Conservation (phyloP, 352 stramenopile genomes). For the Phytopythium delawarense region DNA sequence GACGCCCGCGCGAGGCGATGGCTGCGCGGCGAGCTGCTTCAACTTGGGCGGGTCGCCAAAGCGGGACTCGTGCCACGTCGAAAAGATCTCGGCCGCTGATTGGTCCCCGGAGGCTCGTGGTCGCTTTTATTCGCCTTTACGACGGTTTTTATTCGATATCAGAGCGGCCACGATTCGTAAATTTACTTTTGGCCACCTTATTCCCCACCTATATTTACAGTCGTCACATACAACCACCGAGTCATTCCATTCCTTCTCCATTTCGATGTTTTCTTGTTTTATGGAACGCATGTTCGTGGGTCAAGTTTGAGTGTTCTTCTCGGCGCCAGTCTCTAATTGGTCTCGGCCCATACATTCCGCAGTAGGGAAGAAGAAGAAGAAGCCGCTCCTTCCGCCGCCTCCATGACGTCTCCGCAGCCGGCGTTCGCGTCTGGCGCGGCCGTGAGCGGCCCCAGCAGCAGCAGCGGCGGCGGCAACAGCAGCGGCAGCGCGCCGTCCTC, state of each 20-base stretch:
- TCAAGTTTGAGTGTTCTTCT: too few species aligned
- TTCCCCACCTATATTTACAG: too few species aligned
- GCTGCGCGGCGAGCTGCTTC: neutral
- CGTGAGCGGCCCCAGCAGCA: neutral
- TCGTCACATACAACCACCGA: too few species aligned
- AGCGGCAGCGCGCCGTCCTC: neutral
- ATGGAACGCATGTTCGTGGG: too few species aligned
- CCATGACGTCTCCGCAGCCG: slow-evolving; percentile 1
- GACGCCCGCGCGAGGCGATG: neutral
- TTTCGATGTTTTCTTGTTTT: too few species aligned
- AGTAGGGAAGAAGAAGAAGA: too few species aligned
- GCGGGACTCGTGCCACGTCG: neutral
- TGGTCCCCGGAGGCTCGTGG: neutral
- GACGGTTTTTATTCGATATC: neutral
- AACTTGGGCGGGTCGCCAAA: neutral
- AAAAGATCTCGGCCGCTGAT: neutral
- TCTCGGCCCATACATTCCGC: too few species aligned
- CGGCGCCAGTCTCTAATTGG: neutral
- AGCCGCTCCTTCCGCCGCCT: neutral
- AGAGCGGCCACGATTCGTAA: too few species aligned
- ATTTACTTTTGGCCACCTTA: too few species aligned
- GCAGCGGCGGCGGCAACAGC: neutral
- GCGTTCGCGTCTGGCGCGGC: neutral
- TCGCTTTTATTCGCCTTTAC: slow-evolving; percentile 1
- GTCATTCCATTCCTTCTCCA: too few species aligned